Base-by-base conservation (phyloP, 2,329 filamentous ascomycete genomes). In the Cladophialophora psammophila region DNA sequence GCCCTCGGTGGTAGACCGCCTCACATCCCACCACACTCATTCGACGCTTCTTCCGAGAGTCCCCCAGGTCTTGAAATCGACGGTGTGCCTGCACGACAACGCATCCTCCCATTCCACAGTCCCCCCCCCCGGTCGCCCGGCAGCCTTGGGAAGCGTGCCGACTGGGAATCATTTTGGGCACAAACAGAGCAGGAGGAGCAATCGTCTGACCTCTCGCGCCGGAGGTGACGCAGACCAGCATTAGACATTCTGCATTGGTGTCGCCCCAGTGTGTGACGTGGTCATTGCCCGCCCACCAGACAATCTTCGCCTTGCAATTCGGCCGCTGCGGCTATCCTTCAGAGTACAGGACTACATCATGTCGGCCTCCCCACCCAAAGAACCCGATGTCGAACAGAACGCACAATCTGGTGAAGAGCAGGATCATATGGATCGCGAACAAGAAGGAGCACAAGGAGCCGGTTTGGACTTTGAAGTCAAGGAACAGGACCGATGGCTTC, bases 401-500 rank as follows among this genome's bases (percentile, higher is more conserved):
- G 91, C 88, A 88, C 92, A 93, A 86, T 96, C 93, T 86, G 93
- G 95, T 84, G 92, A 96, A 85, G 84, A 87, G 78, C 92, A 95
- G 86, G 90, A 90, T 86, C 90, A 91, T 88, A 96, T 96, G 92
- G 93, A 96, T 77, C 84, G 84, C 75, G 81, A 82, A 66, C 78
- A 81, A 67, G 79, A 80, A 84, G 91, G 93, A 80, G 84, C 86
- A 89, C 90, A 93, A 84, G 85, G 86, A 80, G 86, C 86, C 81
- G 90, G 87, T 80, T 86, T 91, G 82, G 94, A 98, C 84, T 97
- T 97, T 80, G 94, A 98, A 84, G 94, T 98, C 82, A 98, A 98
- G 87, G 95, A 99, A 83, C 95, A 99, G 83, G 95, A 99, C 83
- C 87, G 95, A 86, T 99, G 95, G 95, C 88, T 99, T 80, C 95